Evolutionary conservation across 139 green algal species (phyloP).

Genomic region (Micromonas pusilla): DNA sequence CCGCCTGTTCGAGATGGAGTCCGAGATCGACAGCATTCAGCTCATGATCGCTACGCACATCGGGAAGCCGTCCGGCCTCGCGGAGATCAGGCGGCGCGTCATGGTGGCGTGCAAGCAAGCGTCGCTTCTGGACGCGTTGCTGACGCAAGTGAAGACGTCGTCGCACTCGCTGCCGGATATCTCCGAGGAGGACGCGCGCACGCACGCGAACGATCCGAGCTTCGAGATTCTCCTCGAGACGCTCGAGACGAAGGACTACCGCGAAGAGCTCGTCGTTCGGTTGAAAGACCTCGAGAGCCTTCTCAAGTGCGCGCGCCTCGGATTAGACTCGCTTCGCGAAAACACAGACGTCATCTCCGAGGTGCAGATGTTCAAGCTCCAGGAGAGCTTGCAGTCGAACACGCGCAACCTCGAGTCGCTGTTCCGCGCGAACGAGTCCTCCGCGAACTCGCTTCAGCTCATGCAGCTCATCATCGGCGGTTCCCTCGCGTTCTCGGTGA

Average conservation of each 20-base stretch:
- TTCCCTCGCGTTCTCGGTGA: constrained; percentile 31
- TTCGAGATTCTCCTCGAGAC: not conserved
- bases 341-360: constrained; percentile 24
- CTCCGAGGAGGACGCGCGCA: not conserved
- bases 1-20: not conserved
- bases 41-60: not conserved
- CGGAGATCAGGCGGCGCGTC: not conserved
- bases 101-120: not conserved
- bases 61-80: not conserved
- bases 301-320: not conserved
- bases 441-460: constrained; percentile 18
- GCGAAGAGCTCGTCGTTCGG: not conserved
- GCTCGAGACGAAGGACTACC: not conserved
- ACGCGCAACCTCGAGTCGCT: constrained; percentile 33
- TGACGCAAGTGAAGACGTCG: not conserved
- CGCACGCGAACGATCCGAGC: not conserved
- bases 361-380: constrained; percentile 8
- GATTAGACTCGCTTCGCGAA: constrained; percentile 9
- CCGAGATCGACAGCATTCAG: not conserved
- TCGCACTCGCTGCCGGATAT: not conserved
- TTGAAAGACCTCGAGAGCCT: not conserved
- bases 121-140: not conserved
- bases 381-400: constrained; percentile 26
- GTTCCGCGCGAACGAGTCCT: constrained; percentile 29
- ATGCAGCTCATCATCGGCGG: constrained; percentile 35